These are phyloP conservation scores for Pelargonium nanum DNA, from an alignment of 345 rosid genomes.

Conservation along the genomic window DNA sequence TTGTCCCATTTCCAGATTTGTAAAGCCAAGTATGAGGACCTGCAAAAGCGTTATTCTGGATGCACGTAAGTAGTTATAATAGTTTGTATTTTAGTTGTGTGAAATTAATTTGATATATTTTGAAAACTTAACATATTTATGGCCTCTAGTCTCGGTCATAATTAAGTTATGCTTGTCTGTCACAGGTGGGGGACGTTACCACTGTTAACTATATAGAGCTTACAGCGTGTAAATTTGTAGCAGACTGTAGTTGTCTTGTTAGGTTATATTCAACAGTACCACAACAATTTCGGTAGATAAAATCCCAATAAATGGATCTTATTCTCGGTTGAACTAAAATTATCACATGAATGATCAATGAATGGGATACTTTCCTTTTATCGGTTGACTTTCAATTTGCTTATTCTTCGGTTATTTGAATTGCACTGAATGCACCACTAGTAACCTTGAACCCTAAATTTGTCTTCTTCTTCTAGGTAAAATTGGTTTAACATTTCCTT, in stretches of 20 bases:
- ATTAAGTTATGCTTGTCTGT: too few species aligned
- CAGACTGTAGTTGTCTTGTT: neutral
- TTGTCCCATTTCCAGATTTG: constrained; percentile 43
- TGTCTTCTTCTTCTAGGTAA: neutral
- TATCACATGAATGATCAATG: neutral
- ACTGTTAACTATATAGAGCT: neutral
- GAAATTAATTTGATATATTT: neutral
- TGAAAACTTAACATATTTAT: too few species aligned
- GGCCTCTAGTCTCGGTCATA: neutral
- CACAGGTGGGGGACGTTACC: neutral
- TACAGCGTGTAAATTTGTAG: neutral
- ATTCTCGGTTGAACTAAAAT: too few species aligned
- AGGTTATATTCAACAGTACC: neutral
- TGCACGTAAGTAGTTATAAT: constrained; percentile 39
- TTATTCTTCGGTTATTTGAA: neutral
- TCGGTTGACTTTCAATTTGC: neutral
- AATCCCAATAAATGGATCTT: too few species aligned
- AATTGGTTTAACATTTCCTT: too few species aligned
- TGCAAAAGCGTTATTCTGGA: constrained; percentile 50
- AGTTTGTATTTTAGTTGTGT: neutral
- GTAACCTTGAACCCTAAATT: neutral
- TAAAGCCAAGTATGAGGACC: constrained; percentile 65
- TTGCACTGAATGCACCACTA: neutral
- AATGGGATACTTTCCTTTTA: neutral
- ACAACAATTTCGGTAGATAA: neutral